Base-by-base conservation (phyloP, 352 stramenopile species). In the Globisporangium takayamanum region DNA sequence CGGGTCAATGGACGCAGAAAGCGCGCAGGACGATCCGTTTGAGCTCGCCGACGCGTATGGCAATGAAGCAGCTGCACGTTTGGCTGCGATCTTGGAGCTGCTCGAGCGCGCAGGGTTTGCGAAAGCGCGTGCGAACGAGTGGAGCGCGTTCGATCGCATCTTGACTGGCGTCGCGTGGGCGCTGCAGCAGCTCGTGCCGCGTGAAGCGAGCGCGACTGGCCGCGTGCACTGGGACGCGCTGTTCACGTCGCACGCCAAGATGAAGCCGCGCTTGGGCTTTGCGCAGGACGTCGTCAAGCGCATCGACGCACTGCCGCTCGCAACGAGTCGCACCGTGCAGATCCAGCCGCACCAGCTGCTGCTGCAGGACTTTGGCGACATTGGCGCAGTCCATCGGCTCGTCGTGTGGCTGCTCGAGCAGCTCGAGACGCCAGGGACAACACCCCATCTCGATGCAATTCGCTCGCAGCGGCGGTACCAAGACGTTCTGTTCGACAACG, bases 301-400 rank as follows among this genome's bases (percentile, higher is more conserved):
- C 46, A 42, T 91, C 7, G 72, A 86, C 36, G 53, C 50, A 45
- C 70, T 89, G 12, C 57, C 53, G 26, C 59, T 65, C 28, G 50
- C 48, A 20, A 2, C 74, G 67, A 50, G 69, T 67, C 10, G 63
- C 70, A 10, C 54, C 61, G 61, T 70, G 11, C 50, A 60, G 0
- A 69, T 91, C 47, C 81, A 91, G 58, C 77, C 81, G 30, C 81
- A 91, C 52, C 77, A 91, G 62, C 64, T 89, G 57, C 66, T 91
- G 44, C 67, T 91, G n/a, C 81, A 91, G 55, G 81, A 89, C 61
- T 89, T 84, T 62, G 77, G 78, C 42, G 81, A 91, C 52, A 78
- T 89, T 54, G 72, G 77, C 47, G 69, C 75, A 5, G 73, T 91
- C 47, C 54, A 74, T 5, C 67, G 72, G 14, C 57, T 89, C 22